Percentiles rank a stretch among this genome's conserved stretches.
Evolutionary conservation across 1,139 yeast genomes (phyloP).

Genomic region (Yamadazyma aaseri): DNA sequence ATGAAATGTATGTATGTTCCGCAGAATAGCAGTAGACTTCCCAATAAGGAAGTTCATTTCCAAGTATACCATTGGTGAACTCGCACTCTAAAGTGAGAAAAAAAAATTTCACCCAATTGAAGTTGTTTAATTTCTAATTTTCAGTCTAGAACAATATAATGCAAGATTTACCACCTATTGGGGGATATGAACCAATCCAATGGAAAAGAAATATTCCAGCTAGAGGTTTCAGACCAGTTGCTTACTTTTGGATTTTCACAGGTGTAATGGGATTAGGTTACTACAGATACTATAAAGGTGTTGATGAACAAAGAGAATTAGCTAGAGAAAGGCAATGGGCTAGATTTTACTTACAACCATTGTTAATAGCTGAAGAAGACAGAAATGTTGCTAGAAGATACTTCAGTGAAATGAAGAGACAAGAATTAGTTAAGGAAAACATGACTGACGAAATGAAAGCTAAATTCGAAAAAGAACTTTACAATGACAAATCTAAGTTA

Average conservation of each 20-base stretch:
- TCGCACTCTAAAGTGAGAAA: constrained; percentile 2
- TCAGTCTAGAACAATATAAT: constrained; percentile 16
- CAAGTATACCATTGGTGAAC: too few species aligned
- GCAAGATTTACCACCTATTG: constrained; percentile 88
- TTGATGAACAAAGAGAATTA: constrained; percentile 74
- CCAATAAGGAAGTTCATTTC: constrained; percentile 1
- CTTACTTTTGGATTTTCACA: constrained; percentile 64
- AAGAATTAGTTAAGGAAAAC: constrained; percentile 48
- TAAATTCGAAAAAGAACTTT: constrained; percentile 44
- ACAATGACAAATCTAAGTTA: constrained; percentile 46
- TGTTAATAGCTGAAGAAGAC: constrained; percentile 80
- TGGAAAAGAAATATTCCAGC: constrained; percentile 88
- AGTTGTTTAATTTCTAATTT: constrained; percentile 12
- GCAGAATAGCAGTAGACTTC: neutral
- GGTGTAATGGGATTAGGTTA: constrained; percentile 72
- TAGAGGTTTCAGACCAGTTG: constrained; percentile 77
- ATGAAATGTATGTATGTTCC: constrained; percentile 1
- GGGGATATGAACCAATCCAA: constrained; percentile 84
- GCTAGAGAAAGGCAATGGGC: constrained; percentile 79
- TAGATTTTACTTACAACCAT: constrained; percentile 69
- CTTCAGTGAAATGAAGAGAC: constrained; percentile 65
- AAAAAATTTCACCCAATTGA: constrained; percentile 18
- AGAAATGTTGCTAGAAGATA: constrained; percentile 76
- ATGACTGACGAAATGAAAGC: constrained; percentile 42
- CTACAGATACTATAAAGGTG: constrained; percentile 64